Evolutionary conservation across 2,329 filamentous ascomycete species (phyloP), one percentile per base, ranked within the genome.

Genomic region (Lojkania enalia): DNA sequence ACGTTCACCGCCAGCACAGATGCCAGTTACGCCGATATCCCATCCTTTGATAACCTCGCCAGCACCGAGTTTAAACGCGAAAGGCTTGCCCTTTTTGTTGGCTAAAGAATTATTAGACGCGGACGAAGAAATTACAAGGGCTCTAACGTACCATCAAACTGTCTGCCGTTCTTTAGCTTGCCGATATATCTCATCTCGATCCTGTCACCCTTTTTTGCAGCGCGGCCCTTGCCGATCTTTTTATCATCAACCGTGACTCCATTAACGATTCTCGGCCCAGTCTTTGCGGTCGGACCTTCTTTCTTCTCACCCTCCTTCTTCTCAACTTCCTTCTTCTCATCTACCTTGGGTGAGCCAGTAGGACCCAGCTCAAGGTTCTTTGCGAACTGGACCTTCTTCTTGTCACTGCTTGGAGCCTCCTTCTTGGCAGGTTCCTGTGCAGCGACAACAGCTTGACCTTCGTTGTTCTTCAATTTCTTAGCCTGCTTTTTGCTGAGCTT

Each of bases 381-480:
- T 68, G 94, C 92, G 71, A 99, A 99, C 73, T 96, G 90, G 50
- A 99, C 94, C 80, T 96, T 97, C 84, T 96, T 96, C 79, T 85
- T 69, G 51, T 67, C 63, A 48, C 61, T 84, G 54, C 71, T 72
- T 54, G 77, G 71, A 41, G 67, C 49, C 41, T 66, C 72, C 57
- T 77, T 76, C 51, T 72, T 73, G 50, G 80, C 74, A 57, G 80
- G 75, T 35, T 74, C 69, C 60, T 85, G 81, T 33, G 77, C 63
- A 35, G 64, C 63, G 31, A 69, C 61, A 39, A 87, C 83, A 48
- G 94, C 85, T 69, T 96, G 87, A 58, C 92, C 94, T 71, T 95
- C 89, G 80, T 97, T 97, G 81, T 96, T 96, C 85, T 95, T 95
- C 55, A 92, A 81, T 81, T 96, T 96, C 86, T 99, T 97, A 64